Evolutionary conservation across 1,284 basidiomycete genomes (phyloP).

Genomic region (Austropuccinia psidii): DNA sequence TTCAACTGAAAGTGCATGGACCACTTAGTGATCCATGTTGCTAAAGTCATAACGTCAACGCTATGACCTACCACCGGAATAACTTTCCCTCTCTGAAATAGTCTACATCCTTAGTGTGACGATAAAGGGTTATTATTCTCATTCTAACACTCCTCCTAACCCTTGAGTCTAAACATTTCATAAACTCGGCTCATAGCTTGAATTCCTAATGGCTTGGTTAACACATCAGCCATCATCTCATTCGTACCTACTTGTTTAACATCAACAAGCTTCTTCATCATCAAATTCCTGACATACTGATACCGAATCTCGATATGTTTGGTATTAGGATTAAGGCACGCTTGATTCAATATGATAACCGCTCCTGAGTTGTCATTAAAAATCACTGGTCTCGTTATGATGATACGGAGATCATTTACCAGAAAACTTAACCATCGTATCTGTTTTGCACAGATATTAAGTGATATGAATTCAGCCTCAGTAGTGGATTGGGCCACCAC

Average conservation of each 20-base stretch:
- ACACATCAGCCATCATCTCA: neutral
- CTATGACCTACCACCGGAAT: too few species aligned
- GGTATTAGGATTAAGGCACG: neutral
- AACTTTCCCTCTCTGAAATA: too few species aligned
- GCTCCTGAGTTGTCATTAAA: neutral
- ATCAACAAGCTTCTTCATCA: neutral
- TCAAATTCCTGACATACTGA: neutral
- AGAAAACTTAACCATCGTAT: constrained; percentile 2
- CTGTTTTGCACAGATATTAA: neutral
- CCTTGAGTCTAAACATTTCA: too few species aligned
- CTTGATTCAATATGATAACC: neutral
- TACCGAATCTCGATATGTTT: constrained; percentile 2
- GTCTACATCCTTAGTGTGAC: too few species aligned
- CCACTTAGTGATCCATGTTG: too few species aligned
- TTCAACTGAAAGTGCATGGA: too few species aligned
- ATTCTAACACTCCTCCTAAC: too few species aligned
- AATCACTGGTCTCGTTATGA: neutral
- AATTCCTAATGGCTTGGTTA: constrained; percentile 9
- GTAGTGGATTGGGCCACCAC: constrained; percentile 6
- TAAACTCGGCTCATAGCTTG: too few species aligned
- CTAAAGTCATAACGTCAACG: too few species aligned
- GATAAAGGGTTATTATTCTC: too few species aligned
- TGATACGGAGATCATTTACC: neutral
- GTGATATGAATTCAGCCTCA: neutral
- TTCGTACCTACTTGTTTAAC: neutral